Evolutionary conservation across 2,329 filamentous ascomycete genomes (phyloP), one percentile per base, ranked within the genome.

Genomic region (Aureobasidium zeae): DNA sequence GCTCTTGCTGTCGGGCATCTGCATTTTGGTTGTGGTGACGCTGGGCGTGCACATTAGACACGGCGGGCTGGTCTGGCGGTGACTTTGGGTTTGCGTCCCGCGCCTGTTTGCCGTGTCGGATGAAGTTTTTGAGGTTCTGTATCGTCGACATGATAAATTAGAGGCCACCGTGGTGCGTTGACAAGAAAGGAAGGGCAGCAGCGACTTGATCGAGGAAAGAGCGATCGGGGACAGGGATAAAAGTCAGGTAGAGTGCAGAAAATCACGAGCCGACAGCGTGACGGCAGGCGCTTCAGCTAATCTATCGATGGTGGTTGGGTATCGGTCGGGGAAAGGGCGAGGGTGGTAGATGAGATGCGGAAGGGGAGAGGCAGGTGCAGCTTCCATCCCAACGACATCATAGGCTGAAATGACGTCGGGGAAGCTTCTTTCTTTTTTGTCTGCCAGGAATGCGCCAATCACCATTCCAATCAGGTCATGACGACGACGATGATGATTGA

Each of bases 61-160:
- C 70, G 53, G 72, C 81, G 53, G 74, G 72, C 60, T 77, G 75
- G 48, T 70, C 75, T 56, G 74, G 74, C 32, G 64, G 68, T 47
- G 71, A 69, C 45, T 77, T 73, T n/a, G 42, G 33, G 38, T 77
- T 73, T 53, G 76, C 73, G 51, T 71, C 73, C 53, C 86, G 83
- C 55, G 87, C 89, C 73, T 94, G 87, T 72, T 95, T 95, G 67
- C 89, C 89, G 72, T 95, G 89, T 53, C 89, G 85, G 67, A 96
- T 91, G 67, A 96, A 93, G 67, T 95, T 95, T 69, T 96, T 95
- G 57, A 95, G 77, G 62, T 91, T 91, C 70, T 95, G 89, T 69
- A 95, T 94, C 34, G 77, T 77, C 56, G 74, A 77, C 77, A 80
- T 80, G 58, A 46, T 64, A 57, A 25, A 29, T 44, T 37, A 45